Conservation (phyloP, 2,329 filamentous ascomycete genomes). For the Aureobasidium sp. region DNA sequence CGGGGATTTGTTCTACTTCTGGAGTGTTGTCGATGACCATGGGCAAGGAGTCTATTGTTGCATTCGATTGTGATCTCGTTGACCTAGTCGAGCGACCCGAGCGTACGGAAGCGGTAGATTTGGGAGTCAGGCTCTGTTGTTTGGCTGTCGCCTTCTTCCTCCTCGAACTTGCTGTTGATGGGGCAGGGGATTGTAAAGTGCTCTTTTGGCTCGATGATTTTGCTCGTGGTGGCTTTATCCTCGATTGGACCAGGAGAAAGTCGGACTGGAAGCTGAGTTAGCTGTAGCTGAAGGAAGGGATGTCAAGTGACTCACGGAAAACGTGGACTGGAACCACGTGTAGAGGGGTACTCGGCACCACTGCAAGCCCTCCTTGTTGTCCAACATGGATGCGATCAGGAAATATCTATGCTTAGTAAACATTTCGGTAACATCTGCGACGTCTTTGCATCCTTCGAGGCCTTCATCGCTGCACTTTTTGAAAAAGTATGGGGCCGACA, state of each 20-base stretch:
- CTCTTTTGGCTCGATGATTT: conserved; percentile 8
- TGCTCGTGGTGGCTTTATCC: background rate
- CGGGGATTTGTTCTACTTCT: background rate
- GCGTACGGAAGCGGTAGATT: background rate
- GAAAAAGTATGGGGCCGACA: conserved; percentile 5
- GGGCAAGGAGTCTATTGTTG: background rate
- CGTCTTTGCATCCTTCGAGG: background rate
- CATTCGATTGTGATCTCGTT: conserved; percentile 3
- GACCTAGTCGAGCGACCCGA: conserved; percentile 3
- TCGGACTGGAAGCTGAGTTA: background rate
- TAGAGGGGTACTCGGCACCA: conserved; percentile 40
- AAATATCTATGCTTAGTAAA: conserved; percentile 37
- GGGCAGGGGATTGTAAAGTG: conserved; percentile 18
- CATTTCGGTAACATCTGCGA: conserved; percentile 28
- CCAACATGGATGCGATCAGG: conserved; percentile 39
- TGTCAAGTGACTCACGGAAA: conserved; percentile 22
- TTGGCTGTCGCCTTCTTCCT: conserved; percentile 20
- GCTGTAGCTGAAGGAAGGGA: background rate
- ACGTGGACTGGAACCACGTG: conserved; percentile 33
- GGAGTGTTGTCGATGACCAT: background rate
- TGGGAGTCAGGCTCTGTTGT: background rate
- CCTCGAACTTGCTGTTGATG: conserved; percentile 21
- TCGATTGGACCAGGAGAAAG: background rate
- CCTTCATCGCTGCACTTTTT: background rate
- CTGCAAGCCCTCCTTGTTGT: conserved; percentile 36